Evolutionary conservation across 1,284 basidiomycete genomes (phyloP).

Genomic region (Hymenochaete sp.): DNA sequence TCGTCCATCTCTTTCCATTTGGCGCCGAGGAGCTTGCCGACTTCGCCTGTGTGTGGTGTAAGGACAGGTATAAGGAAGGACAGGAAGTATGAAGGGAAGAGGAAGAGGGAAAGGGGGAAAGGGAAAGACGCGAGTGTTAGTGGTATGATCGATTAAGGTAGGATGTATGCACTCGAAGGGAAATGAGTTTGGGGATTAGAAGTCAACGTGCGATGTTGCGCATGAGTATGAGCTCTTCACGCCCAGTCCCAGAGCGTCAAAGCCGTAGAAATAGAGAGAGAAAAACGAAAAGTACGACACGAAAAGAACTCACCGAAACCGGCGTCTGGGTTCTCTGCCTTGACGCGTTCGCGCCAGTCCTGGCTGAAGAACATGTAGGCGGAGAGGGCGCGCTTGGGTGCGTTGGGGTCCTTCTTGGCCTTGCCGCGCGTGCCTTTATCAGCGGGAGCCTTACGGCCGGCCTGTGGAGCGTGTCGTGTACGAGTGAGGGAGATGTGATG

Average conservation of each 20-base stretch:
- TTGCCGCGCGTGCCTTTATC: constrained; percentile 39
- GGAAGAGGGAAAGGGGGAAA: too few species aligned
- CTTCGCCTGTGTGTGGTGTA: constrained; percentile 47
- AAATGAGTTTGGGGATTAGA: too few species aligned
- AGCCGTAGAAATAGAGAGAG: constrained; percentile 2
- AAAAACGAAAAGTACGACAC: constrained; percentile 3
- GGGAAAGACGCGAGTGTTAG: too few species aligned
- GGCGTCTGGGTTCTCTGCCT: constrained; percentile 90
- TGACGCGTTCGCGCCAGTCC: constrained; percentile 92
- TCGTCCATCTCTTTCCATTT: constrained; percentile 67
- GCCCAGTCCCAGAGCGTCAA: constrained; percentile 1
- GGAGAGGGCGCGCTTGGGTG: constrained; percentile 85
- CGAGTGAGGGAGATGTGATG: background rate
- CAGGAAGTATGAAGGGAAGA: constrained; percentile 17
- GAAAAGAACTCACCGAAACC: constrained; percentile 61
- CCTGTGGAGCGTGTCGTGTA: constrained; percentile 4
- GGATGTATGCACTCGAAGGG: too few species aligned
- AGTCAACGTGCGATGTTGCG: too few species aligned
- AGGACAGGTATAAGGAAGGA: constrained; percentile 17
- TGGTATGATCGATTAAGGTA: too few species aligned
- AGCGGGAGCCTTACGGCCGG: constrained; percentile 53
- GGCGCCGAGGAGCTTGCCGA: constrained; percentile 62
- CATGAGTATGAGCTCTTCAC: too few species aligned
- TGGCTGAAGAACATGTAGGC: constrained; percentile 99
- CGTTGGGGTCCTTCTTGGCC: constrained; percentile 71